Percentiles rank a stretch among this genome's conserved stretches.
Conservation (phyloP, 371 early-diverging fungal genomes). For the Actinomortierella ambigua region DNA sequence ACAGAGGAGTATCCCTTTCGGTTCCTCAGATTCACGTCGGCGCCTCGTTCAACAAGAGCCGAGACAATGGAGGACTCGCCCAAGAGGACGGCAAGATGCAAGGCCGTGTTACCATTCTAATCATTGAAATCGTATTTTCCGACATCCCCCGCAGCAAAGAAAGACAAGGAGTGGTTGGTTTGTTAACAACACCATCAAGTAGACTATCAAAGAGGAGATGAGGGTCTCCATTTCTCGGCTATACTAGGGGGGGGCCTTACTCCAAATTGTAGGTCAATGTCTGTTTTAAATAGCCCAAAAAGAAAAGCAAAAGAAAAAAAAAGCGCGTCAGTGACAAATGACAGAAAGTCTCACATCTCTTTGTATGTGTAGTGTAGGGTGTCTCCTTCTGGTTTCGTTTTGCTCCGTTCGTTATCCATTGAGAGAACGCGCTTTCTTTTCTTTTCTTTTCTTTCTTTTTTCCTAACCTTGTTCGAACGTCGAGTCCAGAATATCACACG, state of each 20-base stretch:
- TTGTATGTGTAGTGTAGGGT: too few species aligned
- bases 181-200: neutral
- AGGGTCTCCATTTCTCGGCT: neutral
- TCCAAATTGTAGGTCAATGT: slow-evolving; percentile 32
- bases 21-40: slow-evolving; percentile 44
- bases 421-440: neutral
- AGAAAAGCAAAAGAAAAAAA: neutral
- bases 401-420: too few species aligned
- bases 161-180: neutral
- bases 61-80: slow-evolving; percentile 59
- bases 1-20: slow-evolving; percentile 33
- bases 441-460: slow-evolving; percentile 17
- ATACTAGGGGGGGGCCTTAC: slow-evolving; percentile 5
- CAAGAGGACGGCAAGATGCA: slow-evolving; percentile 66
- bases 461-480: slow-evolving; percentile 61
- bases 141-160: neutral
- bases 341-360: too few species aligned
- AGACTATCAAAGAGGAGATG: neutral
- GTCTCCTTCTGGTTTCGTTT: too few species aligned
- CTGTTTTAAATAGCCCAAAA: too few species aligned
- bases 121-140: slow-evolving; percentile 12
- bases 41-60: slow-evolving; percentile 61
- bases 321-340: too few species aligned
- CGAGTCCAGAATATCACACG: slow-evolving; percentile 67
- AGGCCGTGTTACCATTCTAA: slow-evolving; percentile 57